Evolutionary conservation across 441 rosid genomes (phyloP).

Genomic region (Populus tomentosa): DNA sequence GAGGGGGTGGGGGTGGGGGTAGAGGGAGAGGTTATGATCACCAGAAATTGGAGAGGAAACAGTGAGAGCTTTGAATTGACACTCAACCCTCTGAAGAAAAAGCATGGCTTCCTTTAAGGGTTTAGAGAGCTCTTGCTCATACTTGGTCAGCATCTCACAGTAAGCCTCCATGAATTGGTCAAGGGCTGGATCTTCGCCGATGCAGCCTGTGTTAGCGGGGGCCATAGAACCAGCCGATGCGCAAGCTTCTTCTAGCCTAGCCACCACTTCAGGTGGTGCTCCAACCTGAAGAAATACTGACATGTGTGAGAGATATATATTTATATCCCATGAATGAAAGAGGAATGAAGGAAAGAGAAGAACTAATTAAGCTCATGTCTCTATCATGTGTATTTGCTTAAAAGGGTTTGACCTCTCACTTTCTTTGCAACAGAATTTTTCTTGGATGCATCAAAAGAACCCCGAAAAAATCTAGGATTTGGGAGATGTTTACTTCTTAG

Average conservation of each 20-base stretch:
- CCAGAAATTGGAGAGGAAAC: constrained; percentile 54
- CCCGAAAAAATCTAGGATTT: not conserved
- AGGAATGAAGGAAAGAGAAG: not conserved
- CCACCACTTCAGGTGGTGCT: constrained; percentile 90
- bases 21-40: constrained; percentile 16
- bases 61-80: constrained; percentile 78
- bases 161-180: constrained; percentile 99
- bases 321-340: not conserved
- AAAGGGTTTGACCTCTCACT: constrained; percentile 26
- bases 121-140: constrained; percentile 89
- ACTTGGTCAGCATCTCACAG: constrained; percentile 94
- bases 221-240: constrained; percentile 48
- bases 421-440: constrained; percentile 6
- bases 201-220: constrained; percentile 26
- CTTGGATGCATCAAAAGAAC: not conserved
- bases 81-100: constrained; percentile 76
- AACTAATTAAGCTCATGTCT: constrained; percentile 14
- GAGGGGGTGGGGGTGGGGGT: constrained; percentile 1
- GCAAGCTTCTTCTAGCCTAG: constrained; percentile 69
- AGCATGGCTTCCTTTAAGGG: constrained; percentile 93
- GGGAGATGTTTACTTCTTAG: not conserved
- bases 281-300: constrained; percentile 53
- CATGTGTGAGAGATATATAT: not conserved
- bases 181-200: constrained; percentile 93
- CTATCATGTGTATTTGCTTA: constrained; percentile 16